These are phyloP conservation scores for Trichosporon ovoides DNA, from an alignment of 1,284 basidiomycete genomes.

Conservation along the genomic window DNA sequence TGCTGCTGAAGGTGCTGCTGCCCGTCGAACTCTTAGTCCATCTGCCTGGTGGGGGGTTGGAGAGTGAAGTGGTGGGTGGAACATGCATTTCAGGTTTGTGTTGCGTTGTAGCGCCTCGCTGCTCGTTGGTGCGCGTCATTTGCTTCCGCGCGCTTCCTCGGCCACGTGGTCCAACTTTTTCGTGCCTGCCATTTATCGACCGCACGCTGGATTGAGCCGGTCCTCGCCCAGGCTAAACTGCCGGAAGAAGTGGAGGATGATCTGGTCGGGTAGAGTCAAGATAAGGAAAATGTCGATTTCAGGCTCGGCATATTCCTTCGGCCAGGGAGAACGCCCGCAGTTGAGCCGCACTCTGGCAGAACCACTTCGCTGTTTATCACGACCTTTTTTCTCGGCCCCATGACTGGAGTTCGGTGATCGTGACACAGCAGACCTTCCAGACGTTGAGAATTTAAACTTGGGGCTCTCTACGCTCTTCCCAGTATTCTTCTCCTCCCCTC, in stretches of 20 bases:
- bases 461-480: too few species aligned
- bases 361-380: background rate
- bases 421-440: too few species aligned
- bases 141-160: background rate
- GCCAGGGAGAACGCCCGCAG: background rate
- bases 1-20: constrained; percentile 2
- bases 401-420: too few species aligned
- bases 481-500: too few species aligned
- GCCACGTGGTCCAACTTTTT: background rate
- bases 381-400: too few species aligned
- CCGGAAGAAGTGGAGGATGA: background rate
- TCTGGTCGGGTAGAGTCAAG: background rate
- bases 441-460: too few species aligned
- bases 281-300: constrained; percentile 1
- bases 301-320: constrained; percentile 1
- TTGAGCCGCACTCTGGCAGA: background rate
- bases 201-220: background rate
- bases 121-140: background rate
- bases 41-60: constrained; percentile 2
- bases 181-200: background rate
- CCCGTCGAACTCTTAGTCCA: constrained; percentile 7
- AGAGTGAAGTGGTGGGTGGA: background rate
- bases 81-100: background rate
- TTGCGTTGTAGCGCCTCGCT: background rate
- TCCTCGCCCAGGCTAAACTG: too few species aligned